Evolutionary conservation across 352 stramenopile species (phyloP).

Genomic region (Phytophthora cajani): DNA sequence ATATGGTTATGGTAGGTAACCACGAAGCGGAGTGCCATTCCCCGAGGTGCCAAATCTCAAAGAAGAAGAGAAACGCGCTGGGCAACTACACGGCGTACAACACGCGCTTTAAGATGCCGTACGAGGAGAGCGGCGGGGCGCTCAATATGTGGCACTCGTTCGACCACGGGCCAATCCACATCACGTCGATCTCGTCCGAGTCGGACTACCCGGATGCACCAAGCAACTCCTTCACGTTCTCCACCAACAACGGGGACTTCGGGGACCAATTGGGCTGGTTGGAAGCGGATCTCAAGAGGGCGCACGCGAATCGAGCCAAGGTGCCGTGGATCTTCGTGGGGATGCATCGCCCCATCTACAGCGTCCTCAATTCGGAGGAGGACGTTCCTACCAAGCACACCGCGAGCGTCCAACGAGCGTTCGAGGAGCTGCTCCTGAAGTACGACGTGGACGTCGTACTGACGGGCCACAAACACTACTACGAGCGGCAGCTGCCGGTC

Average conservation of each 20-base stretch:
- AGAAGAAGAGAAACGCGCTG: slow-evolving; percentile 47
- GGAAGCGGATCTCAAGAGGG: slow-evolving; percentile 64
- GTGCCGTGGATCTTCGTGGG: slow-evolving; percentile 78
- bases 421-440: slow-evolving; percentile 87
- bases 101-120: slow-evolving; percentile 54
- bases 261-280: slow-evolving; percentile 60
- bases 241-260: slow-evolving; percentile 47
- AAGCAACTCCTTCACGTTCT: slow-evolving; percentile 19
- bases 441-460: slow-evolving; percentile 90
- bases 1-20: slow-evolving; percentile 87
- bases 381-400: slow-evolving; percentile 28
- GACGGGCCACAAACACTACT: slow-evolving; percentile 69
- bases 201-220: slow-evolving; percentile 51
- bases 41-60: slow-evolving; percentile 33
- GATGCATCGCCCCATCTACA: slow-evolving; percentile 83
- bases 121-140: slow-evolving; percentile 42
- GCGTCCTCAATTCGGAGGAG: slow-evolving; percentile 21
- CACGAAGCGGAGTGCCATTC: slow-evolving; percentile 90
- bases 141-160: slow-evolving; percentile 66
- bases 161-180: slow-evolving; percentile 71
- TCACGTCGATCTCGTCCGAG: slow-evolving; percentile 84
- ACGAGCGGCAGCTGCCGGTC: not conserved
- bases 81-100: slow-evolving; percentile 73
- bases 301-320: slow-evolving; percentile 49
- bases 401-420: slow-evolving; percentile 55